Evolutionary conservation across 2,329 filamentous ascomycete species (phyloP).

Genomic region (Epichloe gansuensis): DNA sequence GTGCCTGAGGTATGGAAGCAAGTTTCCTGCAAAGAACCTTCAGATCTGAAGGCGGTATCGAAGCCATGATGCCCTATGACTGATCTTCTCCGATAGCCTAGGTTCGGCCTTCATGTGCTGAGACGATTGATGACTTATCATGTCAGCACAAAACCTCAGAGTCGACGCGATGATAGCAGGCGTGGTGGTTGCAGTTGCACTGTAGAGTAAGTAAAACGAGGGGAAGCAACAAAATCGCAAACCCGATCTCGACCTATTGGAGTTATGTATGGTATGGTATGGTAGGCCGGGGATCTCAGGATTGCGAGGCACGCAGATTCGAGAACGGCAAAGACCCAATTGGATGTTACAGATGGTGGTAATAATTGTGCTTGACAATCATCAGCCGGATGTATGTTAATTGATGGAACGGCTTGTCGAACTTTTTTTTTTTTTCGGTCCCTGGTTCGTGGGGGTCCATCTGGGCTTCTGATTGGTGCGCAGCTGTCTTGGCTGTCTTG

Average conservation of each 20-base stretch:
- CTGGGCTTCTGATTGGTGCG: constrained; percentile 14
- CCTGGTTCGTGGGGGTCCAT: constrained; percentile 12
- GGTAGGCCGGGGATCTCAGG: too few species aligned
- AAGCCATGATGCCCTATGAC: constrained; percentile 1
- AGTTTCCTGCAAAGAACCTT: constrained; percentile 56
- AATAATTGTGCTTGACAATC: neutral
- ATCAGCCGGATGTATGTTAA: neutral
- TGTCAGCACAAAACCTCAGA: neutral
- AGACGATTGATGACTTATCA: neutral
- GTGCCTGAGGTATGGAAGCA: constrained; percentile 54
- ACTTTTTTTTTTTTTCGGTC: constrained; percentile 18
- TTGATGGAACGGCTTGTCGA: constrained; percentile 5
- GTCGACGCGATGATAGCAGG: neutral
- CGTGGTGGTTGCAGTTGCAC: neutral
- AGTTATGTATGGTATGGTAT: too few species aligned
- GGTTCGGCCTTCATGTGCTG: neutral
- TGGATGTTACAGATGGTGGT: neutral
- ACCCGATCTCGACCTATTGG: too few species aligned
- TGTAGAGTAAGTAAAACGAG: neutral
- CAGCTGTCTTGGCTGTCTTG: neutral
- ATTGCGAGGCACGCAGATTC: neutral
- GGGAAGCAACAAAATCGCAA: too few species aligned
- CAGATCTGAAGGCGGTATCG: constrained; percentile 38
- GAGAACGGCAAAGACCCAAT: neutral
- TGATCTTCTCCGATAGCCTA: neutral